Evolutionary conservation across 768 basidiomycete genomes (phyloP).

Genomic region (Lanmaoa pseudosensibilis): DNA sequence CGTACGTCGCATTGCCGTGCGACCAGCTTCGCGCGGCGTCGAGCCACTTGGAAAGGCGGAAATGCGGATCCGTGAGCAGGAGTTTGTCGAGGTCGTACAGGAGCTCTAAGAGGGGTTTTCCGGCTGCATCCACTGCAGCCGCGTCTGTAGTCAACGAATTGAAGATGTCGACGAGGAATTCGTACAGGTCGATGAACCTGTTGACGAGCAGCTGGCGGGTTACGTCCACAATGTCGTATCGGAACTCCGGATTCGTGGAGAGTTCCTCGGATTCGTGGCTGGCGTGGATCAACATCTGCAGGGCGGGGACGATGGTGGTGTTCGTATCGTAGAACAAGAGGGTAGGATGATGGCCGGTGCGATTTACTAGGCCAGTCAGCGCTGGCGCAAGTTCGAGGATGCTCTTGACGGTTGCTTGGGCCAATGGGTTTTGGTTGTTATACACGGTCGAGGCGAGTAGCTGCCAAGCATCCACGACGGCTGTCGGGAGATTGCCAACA

Average conservation of each 20-base stretch:
- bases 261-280: conserved; percentile 20
- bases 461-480: conserved; percentile 36
- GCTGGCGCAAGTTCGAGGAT: conserved; percentile 39
- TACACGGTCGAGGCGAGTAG: conserved; percentile 40
- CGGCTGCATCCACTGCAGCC: conserved; percentile 21
- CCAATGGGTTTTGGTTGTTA: conserved; percentile 34
- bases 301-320: conserved; percentile 69
- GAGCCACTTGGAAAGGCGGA: conserved; percentile 40
- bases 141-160: conserved; percentile 23
- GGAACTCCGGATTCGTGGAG: conserved; percentile 33
- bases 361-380: conserved; percentile 34
- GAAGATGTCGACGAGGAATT: conserved; percentile 31
- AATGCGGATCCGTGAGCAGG: conserved; percentile 33
- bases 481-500: conserved; percentile 25
- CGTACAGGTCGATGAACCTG: conserved; percentile 37
- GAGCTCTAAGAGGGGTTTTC: conserved; percentile 31
- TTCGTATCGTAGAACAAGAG: conserved; percentile 39
- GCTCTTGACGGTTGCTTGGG: conserved; percentile 38
- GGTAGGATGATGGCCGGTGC: conserved; percentile 35
- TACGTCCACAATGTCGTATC: conserved; percentile 41
- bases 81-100: conserved; percentile 37
- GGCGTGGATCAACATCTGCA: conserved; percentile 61
- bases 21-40: conserved; percentile 33
- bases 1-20: conserved; percentile 31
- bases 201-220: conserved; percentile 42